Conservation (phyloP, 768 basidiomycete species). For the Lentinula boryana region DNA sequence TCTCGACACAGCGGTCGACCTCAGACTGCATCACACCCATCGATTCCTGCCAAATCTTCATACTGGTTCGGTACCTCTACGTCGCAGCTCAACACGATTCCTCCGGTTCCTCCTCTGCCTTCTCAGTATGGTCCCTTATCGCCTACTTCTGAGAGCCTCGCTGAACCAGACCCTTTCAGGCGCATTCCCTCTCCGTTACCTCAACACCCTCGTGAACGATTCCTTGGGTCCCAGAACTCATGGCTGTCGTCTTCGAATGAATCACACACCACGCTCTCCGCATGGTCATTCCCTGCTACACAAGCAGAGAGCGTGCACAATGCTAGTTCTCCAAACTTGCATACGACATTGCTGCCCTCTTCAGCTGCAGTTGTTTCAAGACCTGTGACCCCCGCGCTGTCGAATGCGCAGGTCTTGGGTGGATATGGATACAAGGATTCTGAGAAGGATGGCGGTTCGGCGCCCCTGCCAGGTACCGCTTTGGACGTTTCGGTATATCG, state of each 20-base stretch:
- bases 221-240: constrained; percentile 60
- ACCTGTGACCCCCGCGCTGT: constrained; percentile 47
- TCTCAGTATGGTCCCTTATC: constrained; percentile 49
- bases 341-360: constrained; percentile 31
- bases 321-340: constrained; percentile 35
- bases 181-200: constrained; percentile 38
- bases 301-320: constrained; percentile 27
- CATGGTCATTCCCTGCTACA: constrained; percentile 65
- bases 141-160: constrained; percentile 29
- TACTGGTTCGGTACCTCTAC: constrained; percentile 55
- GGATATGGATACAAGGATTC: constrained; percentile 58
- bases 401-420: constrained; percentile 57
- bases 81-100: constrained; percentile 30
- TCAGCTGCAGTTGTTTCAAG: constrained; percentile 31
- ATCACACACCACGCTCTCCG: constrained; percentile 51
- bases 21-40: constrained; percentile 31
- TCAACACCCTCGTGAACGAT: constrained; percentile 35
- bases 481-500: constrained; percentile 52
- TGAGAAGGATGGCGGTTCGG: constrained; percentile 47
- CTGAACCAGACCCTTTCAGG: constrained; percentile 61
- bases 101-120: constrained; percentile 63
- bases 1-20: constrained; percentile 28
- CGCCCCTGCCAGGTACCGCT: constrained; percentile 37
- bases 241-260: constrained; percentile 66
- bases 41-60: constrained; percentile 49